Percentiles rank a stretch among this genome's conserved stretches.
Evolutionary conservation across 208 protist species (phyloP).

Genomic region (Wallacemonas sp.): DNA sequence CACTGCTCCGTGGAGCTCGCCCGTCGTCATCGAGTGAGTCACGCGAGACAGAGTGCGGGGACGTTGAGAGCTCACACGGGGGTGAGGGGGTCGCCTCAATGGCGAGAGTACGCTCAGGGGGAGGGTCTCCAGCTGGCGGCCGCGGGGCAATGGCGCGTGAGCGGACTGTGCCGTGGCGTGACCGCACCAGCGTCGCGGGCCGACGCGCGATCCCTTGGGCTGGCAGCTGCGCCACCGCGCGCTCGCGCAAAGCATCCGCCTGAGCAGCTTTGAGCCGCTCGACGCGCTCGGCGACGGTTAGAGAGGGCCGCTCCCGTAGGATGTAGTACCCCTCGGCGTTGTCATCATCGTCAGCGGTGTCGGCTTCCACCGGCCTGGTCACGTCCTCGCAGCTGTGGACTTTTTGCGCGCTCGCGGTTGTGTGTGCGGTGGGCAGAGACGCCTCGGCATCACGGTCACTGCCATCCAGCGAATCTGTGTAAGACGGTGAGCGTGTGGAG

Average conservation of each 20-base stretch:
- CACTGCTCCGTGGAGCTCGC: no score
- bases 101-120: background rate
- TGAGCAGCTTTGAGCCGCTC: slow-evolving; percentile 38
- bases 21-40: no score
- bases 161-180: slow-evolving; percentile 28
- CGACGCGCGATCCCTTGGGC: slow-evolving; percentile 54
- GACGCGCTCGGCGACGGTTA: slow-evolving; percentile 51
- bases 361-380: background rate
- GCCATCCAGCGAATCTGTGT: background rate
- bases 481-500: background rate
- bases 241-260: slow-evolving; percentile 32
- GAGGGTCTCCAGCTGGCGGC: background rate
- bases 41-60: no score
- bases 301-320: slow-evolving; percentile 4
- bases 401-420: no score
- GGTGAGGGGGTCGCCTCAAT: background rate
- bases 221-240: slow-evolving; percentile 14
- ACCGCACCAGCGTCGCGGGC: slow-evolving; percentile 55
- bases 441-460: no score
- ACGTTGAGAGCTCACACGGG: no score
- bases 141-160: slow-evolving; percentile 26
- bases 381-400: no score
- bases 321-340: slow-evolving; percentile 23
- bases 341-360: background rate
- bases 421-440: no score